Conservation (phyloP, 176 grass and related monocot genomes). For the Cocos nucifera region DNA sequence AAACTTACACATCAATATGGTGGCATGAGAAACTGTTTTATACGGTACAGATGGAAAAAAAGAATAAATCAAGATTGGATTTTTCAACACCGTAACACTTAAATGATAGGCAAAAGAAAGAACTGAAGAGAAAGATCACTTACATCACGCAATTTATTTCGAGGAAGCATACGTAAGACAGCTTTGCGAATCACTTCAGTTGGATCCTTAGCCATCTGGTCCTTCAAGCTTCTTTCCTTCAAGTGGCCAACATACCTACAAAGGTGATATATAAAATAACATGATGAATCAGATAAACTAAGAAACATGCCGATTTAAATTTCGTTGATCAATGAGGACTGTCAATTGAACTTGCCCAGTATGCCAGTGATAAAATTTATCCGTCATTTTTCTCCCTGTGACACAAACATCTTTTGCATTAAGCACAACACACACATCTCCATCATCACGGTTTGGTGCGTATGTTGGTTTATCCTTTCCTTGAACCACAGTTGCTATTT, state of each 20-base stretch:
- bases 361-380: conserved; percentile 95
- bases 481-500: conserved; percentile 74
- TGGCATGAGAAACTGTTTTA: too few species aligned
- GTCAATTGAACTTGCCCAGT: conserved; percentile 52
- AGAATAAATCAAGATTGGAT: too few species aligned
- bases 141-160: conserved; percentile 94
- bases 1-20: too few species aligned
- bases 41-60: too few species aligned
- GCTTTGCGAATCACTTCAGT: conserved; percentile 96
- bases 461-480: conserved; percentile 98
- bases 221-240: conserved; percentile 86
- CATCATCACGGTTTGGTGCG: conserved; percentile 70
- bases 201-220: conserved; percentile 89
- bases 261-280: not conserved
- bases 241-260: conserved; percentile 77
- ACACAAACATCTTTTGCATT: conserved; percentile 89
- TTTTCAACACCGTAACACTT: too few species aligned
- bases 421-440: conserved; percentile 90
- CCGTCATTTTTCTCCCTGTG: conserved; percentile 83
- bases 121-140: conserved; percentile 17
- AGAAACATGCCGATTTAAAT: not conserved
- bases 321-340: not conserved
- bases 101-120: too few species aligned
- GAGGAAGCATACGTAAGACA: conserved; percentile 92
- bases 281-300: conserved; percentile 5